Conservation (phyloP, 1,284 basidiomycete species). For the Jaminaea rosea region DNA sequence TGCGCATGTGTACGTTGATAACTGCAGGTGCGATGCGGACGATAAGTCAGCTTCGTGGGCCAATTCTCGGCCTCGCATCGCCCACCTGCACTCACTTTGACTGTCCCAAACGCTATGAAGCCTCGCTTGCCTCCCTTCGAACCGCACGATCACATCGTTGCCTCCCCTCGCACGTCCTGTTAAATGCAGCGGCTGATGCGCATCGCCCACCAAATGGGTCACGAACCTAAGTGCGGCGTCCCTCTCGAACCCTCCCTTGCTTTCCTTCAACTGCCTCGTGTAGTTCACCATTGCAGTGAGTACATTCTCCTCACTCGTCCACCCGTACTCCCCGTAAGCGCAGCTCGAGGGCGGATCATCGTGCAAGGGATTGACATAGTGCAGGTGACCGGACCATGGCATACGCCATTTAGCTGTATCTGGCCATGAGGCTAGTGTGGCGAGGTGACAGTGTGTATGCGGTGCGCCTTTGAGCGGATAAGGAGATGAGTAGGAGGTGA, state of each 20-base stretch:
- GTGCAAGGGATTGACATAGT: slow-evolving; percentile 64
- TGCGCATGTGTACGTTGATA: slow-evolving; percentile 69
- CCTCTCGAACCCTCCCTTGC: slow-evolving; percentile 21
- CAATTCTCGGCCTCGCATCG: too few species aligned
- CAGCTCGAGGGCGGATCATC: slow-evolving; percentile 71
- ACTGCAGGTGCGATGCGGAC: too few species aligned
- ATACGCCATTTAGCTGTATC: slow-evolving; percentile 38
- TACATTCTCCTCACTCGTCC: slow-evolving; percentile 51
- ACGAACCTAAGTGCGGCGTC: slow-evolving; percentile 72
- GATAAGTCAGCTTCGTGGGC: too few species aligned
- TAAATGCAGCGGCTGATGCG: slow-evolving; percentile 84
- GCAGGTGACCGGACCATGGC: slow-evolving; percentile 54
- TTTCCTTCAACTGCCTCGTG: slow-evolving; percentile 16
- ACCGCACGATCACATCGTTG: slow-evolving; percentile 54
- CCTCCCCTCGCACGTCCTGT: slow-evolving; percentile 75
- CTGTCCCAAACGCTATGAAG: slow-evolving; percentile 80
- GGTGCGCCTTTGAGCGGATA: background rate
- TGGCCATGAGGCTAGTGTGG: slow-evolving; percentile 74
- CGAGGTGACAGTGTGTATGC: slow-evolving; percentile 37
- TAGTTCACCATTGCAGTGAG: slow-evolving; percentile 32
- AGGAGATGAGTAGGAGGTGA: background rate
- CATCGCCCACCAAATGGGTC: slow-evolving; percentile 78
- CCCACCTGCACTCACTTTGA: slow-evolving; percentile 48
- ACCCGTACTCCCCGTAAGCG: slow-evolving; percentile 66
- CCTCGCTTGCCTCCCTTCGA: slow-evolving; percentile 48